Percentiles rank a stretch among this genome's conserved stretches.
phyloP scores from a whole-genome alignment of 768 basidiomycete species.

The Mycena albidolilacea region DNA sequence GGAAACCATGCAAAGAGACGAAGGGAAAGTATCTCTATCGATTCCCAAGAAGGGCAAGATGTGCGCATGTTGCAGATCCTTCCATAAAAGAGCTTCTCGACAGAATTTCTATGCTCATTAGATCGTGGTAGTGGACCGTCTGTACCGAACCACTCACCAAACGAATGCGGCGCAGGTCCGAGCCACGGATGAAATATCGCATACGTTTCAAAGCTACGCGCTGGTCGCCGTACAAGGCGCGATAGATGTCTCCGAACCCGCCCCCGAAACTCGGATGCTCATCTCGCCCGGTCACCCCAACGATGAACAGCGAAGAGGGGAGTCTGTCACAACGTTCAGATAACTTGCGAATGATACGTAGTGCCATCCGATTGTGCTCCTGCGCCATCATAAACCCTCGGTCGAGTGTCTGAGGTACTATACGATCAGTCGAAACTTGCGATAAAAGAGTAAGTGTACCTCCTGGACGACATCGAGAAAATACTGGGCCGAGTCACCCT shows the following conservation, averaged over 20 bases:
- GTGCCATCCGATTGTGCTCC: conserved; percentile 25
- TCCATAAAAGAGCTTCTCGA: conserved; percentile 48
- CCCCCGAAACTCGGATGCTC: conserved; percentile 35
- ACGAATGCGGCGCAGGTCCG: conserved; percentile 16
- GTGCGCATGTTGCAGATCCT: conserved; percentile 45
- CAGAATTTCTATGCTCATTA: conserved; percentile 42
- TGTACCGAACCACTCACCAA: neutral
- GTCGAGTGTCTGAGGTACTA: conserved; percentile 8
- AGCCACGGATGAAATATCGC: conserved; percentile 4
- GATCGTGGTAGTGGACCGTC: too few relatives aligned
- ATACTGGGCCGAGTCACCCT: conserved; percentile 12
- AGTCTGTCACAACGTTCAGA: conserved; percentile 34
- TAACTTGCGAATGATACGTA: conserved; percentile 37
- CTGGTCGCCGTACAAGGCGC: conserved; percentile 20
- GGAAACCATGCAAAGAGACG: conserved; percentile 47
- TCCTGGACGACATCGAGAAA: conserved; percentile 29
- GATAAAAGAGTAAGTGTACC: neutral
- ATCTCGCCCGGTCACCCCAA: conserved; percentile 24
- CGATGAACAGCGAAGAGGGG: conserved; percentile 38
- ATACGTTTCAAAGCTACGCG: conserved; percentile 22
- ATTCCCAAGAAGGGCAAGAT: conserved; percentile 50
- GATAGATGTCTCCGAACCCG: conserved; percentile 42
- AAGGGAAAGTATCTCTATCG: conserved; percentile 43
- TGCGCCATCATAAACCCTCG: neutral
- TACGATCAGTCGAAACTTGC: neutral